Base-by-base conservation (phyloP, 176 grass and related monocot genomes). In the Ensete ventricosum region DNA sequence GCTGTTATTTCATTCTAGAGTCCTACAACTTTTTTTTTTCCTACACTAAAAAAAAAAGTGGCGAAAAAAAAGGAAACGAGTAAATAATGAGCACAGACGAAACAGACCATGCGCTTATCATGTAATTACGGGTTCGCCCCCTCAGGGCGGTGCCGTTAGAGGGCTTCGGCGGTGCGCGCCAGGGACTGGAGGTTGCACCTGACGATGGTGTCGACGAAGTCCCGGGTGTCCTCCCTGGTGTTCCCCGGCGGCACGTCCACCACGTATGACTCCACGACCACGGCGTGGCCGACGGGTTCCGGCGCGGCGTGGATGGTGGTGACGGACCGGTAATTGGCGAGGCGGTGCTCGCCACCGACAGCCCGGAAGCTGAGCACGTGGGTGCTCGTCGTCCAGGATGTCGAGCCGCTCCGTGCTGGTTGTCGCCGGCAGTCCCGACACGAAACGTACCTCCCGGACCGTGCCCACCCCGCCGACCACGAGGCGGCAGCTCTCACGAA, bases 241-340 rank as follows among this genome's bases (percentile, higher is more conserved):
- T 96, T 96, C 20, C 87, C 89, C 14, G 50, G 14, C 53, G 89
- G 93, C 49, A 96, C 78, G 69, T 96, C 89, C 53, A 92, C 93
- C 52, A 92, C 83, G 50, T 96, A 96, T 13, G 93, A 92, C 81
- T 96, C 93, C 9, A 90, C 85, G 48, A 96, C 93, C 17, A 83
- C 67, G 53, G 93, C 58, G 62, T 54, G 60, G 11, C 75, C 0
- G 43, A 72, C 54, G 48, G 34, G 34, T 43, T 43, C 3, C 34
- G 34, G 34, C 34, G 71, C 78, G 71, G 86, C 50, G 43, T 87
- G 88, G 55, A 96, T 87, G 43, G 85, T 92, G 66, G 87, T 96
- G 13, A 92, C 87, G 3, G 93, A 92, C 24, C 81, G 81, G 84
- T 96, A 96, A 81, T 96, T 96, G 76, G 78, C 58, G 50, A 96